Base-by-base conservation (phyloP, 441 rosid species). In the Manihot esculenta region DNA sequence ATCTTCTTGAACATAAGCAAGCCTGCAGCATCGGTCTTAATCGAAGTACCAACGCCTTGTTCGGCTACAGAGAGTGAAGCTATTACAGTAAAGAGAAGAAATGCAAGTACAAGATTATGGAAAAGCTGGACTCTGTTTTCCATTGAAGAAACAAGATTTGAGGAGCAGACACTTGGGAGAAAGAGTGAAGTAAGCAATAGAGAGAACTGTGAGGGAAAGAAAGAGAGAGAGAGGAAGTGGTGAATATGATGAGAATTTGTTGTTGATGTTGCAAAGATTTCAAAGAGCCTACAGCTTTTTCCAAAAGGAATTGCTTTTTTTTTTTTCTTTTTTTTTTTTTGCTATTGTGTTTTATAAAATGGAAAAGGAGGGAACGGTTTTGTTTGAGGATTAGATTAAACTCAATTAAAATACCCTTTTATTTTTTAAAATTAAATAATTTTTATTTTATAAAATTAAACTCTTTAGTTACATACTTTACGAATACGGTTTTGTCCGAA, bases 11-110 rank as follows among this genome's bases (percentile, higher is more conserved):
- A 92, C 56, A 76, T 71, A 51, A 94, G 78, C 24, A 94, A 87
- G 12, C 86, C 88, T 0, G 82, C 84, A 41, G 89, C 86, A 66
- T 94, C 97, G 8, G 96, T 89, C 79, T 84, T 89, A 76, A 78
- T 79, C 23, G 97, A 88, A 7, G 87, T 30, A 72, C 69, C 62
- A 2, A 64, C 38, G 6, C 64, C 70, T 71, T 76, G 75, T 45
- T 76, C 74, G 3, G 84, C 63, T 62, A 73, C 54, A 20, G 84
- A 82, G 70, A 82, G 73, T 1, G 80, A 76, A 62, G 73, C 66
- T 30, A 81, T 65, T 21, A 76, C 38, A 71, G 72, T 27, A 70
- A 84, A 71, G 48, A 78, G 56, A 17, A 84, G 30, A 49, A 79
- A 72, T 8, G 78, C 4, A 13, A 82, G 78, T 41, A 74, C 70